Evolutionary conservation across 192 early-diverging fungal species (phyloP), one percentile per base, ranked within the genome.

Genomic region (Nowakowskiella sp.): DNA sequence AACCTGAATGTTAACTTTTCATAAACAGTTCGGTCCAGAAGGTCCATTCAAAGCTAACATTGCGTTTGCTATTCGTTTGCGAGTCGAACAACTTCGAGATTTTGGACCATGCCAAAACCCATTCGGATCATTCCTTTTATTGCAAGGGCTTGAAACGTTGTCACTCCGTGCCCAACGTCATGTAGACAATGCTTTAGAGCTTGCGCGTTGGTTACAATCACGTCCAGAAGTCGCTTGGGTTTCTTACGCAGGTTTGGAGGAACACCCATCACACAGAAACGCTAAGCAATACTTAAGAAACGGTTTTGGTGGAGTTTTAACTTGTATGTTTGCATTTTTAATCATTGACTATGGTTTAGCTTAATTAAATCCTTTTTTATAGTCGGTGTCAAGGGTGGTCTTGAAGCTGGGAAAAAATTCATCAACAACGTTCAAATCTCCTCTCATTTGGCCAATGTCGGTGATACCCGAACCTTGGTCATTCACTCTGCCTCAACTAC

Each of bases 361-460:
- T 60, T 39, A 27, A 0, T 33, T 19, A 16, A 5, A 21, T 16
- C 43, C 34, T 10, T 30, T 24, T 16, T 36, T 42, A 22, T 31
- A 64, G 58, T 68, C 48, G 74, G 74, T 56, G 57, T 77, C 42
- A 68, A 66, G 51, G 76, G 76, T 44, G 75, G 71, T 24, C 28
- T 49, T 21, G 44, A 59, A 22, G 81, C 84, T 21, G 87, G 78
- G 29, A 55, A 68, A 21, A 58, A 48, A 22, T 93, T 96, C 60
- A 84, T 96, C 44, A 74, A 89, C 51, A 61, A 50, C 13, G 77
- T 93, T 30, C 74, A 91, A 61, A 77, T 96, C 23, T 77, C 84
- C 2, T 88, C 85, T n/a, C 87, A 93, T 62, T 65, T 96, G 22
- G 92, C 91, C 36, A 96, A 96, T 51, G 88, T 96, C n/a, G 92